Conservation (phyloP, 2,329 filamentous ascomycete species). For the Seiridium unicorne region DNA sequence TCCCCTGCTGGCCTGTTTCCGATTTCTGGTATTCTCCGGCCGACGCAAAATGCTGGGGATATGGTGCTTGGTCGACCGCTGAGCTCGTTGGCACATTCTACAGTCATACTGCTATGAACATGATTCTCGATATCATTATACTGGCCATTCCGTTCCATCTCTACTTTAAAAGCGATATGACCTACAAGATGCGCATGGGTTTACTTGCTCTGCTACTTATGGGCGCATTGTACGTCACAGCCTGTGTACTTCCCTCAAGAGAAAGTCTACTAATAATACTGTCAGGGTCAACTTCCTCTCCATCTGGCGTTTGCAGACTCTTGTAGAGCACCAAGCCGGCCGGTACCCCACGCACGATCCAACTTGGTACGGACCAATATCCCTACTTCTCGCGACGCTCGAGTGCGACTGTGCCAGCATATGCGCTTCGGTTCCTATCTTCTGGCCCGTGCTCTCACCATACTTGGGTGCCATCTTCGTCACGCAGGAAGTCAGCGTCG, state of each 20-base stretch:
- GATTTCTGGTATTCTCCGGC: conserved; percentile 27
- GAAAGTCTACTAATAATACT: background rate
- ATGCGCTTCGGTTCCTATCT: conserved; percentile 30
- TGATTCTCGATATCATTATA: conserved; percentile 21
- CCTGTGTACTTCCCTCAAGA: background rate
- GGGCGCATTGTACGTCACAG: conserved; percentile 26
- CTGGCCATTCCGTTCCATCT: conserved; percentile 19
- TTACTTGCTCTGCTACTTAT: conserved; percentile 28
- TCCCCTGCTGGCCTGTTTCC: conserved; percentile 28
- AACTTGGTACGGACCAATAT: conserved; percentile 31
- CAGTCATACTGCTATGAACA: conserved; percentile 20
- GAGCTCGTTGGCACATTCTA: conserved; percentile 19
- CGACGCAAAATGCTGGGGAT: conserved; percentile 14
- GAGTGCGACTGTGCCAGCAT: conserved; percentile 32
- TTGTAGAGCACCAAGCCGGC: conserved; percentile 25
- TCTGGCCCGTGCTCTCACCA: conserved; percentile 29
- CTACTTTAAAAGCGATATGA: conserved; percentile 14
- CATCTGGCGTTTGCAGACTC: conserved; percentile 29
- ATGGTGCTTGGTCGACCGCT: conserved; percentile 15
- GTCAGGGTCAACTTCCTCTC: conserved; percentile 27
- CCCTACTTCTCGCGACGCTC: conserved; percentile 30
- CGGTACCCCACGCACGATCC: conserved; percentile 33
- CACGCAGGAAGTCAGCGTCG: conserved; percentile 32
- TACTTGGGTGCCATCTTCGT: conserved; percentile 31
- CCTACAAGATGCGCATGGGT: conserved; percentile 26